A percentile compares a stretch with the other conserved stretches of the same genome.
Conservation (phyloP, 2,329 filamentous ascomycete species). For the Davidsoniella virescens region DNA sequence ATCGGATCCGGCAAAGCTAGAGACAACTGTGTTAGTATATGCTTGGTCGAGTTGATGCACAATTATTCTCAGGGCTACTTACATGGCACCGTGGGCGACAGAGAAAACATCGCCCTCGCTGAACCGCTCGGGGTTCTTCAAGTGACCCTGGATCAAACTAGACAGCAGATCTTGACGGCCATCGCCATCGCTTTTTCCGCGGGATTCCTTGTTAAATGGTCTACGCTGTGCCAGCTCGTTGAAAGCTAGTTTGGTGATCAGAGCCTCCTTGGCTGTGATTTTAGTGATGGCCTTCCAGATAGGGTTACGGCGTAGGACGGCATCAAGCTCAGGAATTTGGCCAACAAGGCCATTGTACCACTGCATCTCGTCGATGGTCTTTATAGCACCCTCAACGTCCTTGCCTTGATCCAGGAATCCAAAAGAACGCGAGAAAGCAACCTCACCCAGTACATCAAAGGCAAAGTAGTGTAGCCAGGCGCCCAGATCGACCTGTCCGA, state of each 20-base stretch:
- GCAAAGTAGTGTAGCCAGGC: slow-evolving; percentile 23
- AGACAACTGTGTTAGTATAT: background rate
- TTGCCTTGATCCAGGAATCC: slow-evolving; percentile 21
- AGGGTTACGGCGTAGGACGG: slow-evolving; percentile 32
- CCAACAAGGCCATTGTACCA: slow-evolving; percentile 36
- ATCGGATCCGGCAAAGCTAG: slow-evolving; percentile 42
- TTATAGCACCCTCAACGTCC: slow-evolving; percentile 13
- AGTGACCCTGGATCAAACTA: slow-evolving; percentile 34
- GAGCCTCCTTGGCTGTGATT: slow-evolving; percentile 27
- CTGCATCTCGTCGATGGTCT: slow-evolving; percentile 34
- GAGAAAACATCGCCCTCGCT: slow-evolving; percentile 38
- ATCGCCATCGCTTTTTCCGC: slow-evolving; percentile 25
- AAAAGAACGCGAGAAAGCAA: slow-evolving; percentile 22
- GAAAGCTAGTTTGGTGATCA: slow-evolving; percentile 35
- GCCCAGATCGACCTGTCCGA: slow-evolving; percentile 27
- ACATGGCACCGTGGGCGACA: slow-evolving; percentile 40
- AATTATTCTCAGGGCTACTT: slow-evolving; percentile 16
- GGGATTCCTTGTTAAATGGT: slow-evolving; percentile 30
- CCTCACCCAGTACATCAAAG: slow-evolving; percentile 21
- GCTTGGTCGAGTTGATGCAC: too few relatives aligned
- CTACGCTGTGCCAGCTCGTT: slow-evolving; percentile 31
- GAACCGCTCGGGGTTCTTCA: slow-evolving; percentile 32
- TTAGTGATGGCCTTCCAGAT: slow-evolving; percentile 24
- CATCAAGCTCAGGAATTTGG: slow-evolving; percentile 34
- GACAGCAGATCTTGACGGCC: slow-evolving; percentile 34